Conservation (phyloP, 306 rosid genomes). For the Lablab purpureus region DNA sequence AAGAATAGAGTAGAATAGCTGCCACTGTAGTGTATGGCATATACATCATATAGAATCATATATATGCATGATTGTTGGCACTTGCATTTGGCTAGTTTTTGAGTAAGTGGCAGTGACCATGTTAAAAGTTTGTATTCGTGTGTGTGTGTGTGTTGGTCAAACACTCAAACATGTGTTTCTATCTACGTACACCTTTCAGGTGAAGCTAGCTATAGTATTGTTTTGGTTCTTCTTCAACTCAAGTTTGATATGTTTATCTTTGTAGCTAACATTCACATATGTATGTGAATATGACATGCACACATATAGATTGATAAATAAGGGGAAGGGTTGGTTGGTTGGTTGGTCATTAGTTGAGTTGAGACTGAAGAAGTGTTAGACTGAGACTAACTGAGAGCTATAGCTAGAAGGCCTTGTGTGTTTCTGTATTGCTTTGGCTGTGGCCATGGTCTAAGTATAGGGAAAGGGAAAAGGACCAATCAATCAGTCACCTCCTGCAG, state of each 20-base stretch:
- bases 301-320: background rate
- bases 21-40: background rate
- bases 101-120: background rate
- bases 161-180: background rate
- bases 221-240: slow-evolving; percentile 9
- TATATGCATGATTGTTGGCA: background rate
- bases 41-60: background rate
- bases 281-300: slow-evolving; percentile 20
- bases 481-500: slow-evolving; percentile 47
- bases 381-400: background rate
- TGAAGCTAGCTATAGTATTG: background rate
- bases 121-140: background rate
- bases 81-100: background rate
- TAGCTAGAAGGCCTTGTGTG: background rate
- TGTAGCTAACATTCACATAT: background rate
- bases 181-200: slow-evolving; percentile 37
- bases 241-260: background rate
- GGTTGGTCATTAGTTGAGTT: slow-evolving; percentile 38
- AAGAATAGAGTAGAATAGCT: background rate
- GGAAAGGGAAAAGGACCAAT: slow-evolving; percentile 39
- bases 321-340: slow-evolving; percentile 18
- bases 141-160: background rate
- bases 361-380: background rate
- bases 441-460: slow-evolving; percentile 25
- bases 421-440: background rate